Conservation (phyloP, 176 grass and related monocot species). For the Aegilops longissima region DNA sequence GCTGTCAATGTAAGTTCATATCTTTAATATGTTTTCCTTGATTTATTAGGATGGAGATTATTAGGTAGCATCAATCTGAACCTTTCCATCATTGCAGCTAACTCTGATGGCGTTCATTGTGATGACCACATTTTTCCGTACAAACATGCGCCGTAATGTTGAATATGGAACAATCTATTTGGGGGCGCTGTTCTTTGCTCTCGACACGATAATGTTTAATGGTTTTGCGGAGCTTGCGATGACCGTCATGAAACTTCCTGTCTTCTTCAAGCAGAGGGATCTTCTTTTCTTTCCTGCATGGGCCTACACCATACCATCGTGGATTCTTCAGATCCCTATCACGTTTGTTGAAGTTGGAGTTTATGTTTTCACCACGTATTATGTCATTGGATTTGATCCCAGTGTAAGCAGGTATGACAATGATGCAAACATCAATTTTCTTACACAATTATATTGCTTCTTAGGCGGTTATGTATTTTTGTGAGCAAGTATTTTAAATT, state of each 20-base stretch:
- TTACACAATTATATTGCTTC: conserved; percentile 9
- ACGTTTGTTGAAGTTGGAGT: conserved; percentile 79
- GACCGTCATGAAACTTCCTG: conserved; percentile 75
- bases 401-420: conserved; percentile 57
- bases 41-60: conserved; percentile 22
- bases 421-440: neutral
- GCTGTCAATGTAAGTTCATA: conserved; percentile 56
- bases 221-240: conserved; percentile 76
- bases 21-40: conserved; percentile 2
- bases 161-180: conserved; percentile 54
- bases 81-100: conserved; percentile 49
- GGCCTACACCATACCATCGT: conserved; percentile 77
- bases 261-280: conserved; percentile 92
- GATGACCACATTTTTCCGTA: conserved; percentile 86
- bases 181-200: conserved; percentile 73
- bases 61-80: conserved; percentile 23
- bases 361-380: conserved; percentile 78
- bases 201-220: conserved; percentile 79
- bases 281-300: conserved; percentile 87
- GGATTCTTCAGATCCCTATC: conserved; percentile 90
- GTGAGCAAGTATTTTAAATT: neutral
- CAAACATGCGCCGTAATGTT: conserved; percentile 46
- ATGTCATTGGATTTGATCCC: conserved; percentile 81
- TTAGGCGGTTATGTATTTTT: neutral
- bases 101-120: conserved; percentile 68